Evolutionary conservation across 2,329 filamentous ascomycete species (phyloP), one percentile per base, ranked within the genome.

Genomic region (Pestalotiopsis sp.): DNA sequence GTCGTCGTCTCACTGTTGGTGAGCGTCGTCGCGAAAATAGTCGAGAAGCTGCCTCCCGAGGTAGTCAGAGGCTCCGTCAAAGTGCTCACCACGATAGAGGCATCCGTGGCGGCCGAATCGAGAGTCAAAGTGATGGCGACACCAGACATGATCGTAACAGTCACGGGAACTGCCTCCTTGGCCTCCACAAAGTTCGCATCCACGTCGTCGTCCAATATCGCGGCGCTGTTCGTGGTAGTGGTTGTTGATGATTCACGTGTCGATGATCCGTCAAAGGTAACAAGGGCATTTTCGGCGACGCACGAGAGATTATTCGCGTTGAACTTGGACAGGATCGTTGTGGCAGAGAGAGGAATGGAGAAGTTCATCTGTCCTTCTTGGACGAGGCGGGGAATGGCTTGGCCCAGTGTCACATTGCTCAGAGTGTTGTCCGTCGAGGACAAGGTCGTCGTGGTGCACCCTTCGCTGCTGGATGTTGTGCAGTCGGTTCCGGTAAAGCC

Each of bases 231-330:
- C 20, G 79, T 78, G 4, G 72, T 74, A 20, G 25, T 62, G 14
- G 73, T 75, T 20, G 79, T 78, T 14, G 76, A 36, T 36, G 31
- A 36, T 9, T 7, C 72, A 38, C 83, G 80, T 4, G 80, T 77
- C 2, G 82, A 80, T 67, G 80, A 79, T 4, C 91, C 91, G 73
- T 93, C 88, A 78, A 98, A 97, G 0, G 93, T 94, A 17, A 98
- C 91, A 4, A 99, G 85, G 0, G 94, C 91, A 75, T 98, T 98
- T 78, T 98, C 92, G 0, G 91, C 89, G 9, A 89, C 89, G 79
- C 96, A 99, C 67, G 92, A 94, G 17, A 97, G 83, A 72, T 92
- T 92, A 39, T 87, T 88, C 5, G 86, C 82, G 75, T 92, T 95
- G 79, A 98, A 93, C 62, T 94, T 88, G 1, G 91, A 89, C 67